These are phyloP conservation scores for Golubevia pallescens DNA, from an alignment of 1,284 basidiomycete species.

Conservation along the genomic window DNA sequence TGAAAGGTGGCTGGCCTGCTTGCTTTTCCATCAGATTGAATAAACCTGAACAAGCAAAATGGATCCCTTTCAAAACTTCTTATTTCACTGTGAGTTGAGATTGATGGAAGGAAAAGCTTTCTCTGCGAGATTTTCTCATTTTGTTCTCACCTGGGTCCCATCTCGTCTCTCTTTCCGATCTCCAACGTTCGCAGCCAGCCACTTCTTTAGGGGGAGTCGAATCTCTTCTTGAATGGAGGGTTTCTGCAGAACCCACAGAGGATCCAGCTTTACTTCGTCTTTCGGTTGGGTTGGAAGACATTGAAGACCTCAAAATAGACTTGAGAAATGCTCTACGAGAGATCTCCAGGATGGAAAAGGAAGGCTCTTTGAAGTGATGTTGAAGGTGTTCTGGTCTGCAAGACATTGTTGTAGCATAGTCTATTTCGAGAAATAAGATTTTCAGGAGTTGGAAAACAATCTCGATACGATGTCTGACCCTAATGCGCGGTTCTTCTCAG, in stretches of 20 bases:
- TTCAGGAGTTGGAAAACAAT: too few species aligned
- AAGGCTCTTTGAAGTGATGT: too few species aligned
- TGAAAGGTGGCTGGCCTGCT: slow-evolving; percentile 47
- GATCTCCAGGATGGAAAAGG: too few species aligned
- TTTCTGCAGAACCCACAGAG: slow-evolving; percentile 30
- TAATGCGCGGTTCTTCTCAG: too few species aligned
- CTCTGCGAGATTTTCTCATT: slow-evolving; percentile 2
- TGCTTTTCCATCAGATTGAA: slow-evolving; percentile 42
- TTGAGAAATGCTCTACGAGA: slow-evolving; percentile 24
- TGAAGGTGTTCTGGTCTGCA: too few species aligned
- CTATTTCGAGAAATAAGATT: too few species aligned
- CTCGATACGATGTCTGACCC: too few species aligned
- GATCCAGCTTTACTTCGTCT: slow-evolving; percentile 43
- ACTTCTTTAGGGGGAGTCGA: slow-evolving; percentile 61
- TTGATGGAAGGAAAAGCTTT: background rate
- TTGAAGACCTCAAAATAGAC: slow-evolving; percentile 47
- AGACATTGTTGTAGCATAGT: too few species aligned
- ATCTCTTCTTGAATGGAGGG: slow-evolving; percentile 49
- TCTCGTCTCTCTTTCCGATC: background rate
- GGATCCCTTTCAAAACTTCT: slow-evolving; percentile 35
- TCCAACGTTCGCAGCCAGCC: slow-evolving; percentile 21
- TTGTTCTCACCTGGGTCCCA: background rate
- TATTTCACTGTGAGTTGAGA: slow-evolving; percentile 41
- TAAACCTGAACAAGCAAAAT: slow-evolving; percentile 26
- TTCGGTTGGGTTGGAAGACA: slow-evolving; percentile 47